Percentiles rank a stretch among this genome's conserved stretches.
phyloP scores from a whole-genome alignment of 176 grass and related monocot genomes.

The Carex kokanica region DNA sequence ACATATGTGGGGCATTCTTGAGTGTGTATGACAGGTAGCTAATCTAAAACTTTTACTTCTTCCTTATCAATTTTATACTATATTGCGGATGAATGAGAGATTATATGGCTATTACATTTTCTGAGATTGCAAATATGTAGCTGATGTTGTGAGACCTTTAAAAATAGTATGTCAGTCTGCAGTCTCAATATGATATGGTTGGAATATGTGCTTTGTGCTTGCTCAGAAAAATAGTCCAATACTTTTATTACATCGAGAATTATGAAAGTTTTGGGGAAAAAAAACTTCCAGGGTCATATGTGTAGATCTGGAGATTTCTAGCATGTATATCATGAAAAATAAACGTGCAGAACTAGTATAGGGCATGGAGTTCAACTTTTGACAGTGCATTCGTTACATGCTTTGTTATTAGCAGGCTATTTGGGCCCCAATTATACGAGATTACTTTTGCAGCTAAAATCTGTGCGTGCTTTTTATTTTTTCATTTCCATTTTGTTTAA shows the following conservation, averaged over 20 bases:
- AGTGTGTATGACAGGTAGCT: constrained; percentile 75
- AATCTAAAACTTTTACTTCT: neutral
- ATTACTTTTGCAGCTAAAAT: constrained; percentile 93
- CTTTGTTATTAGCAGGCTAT: constrained; percentile 76
- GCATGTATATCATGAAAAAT: constrained; percentile 19
- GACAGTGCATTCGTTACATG: constrained; percentile 49
- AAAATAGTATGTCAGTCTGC: neutral
- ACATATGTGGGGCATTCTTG: constrained; percentile 99
- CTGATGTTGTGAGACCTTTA: neutral
- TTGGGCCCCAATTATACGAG: constrained; percentile 73
- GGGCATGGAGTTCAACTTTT: constrained; percentile 56
- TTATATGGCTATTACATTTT: neutral
- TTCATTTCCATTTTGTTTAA: constrained; percentile 14
- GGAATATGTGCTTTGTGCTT: neutral
- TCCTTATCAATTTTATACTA: neutral
- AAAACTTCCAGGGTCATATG: neutral
- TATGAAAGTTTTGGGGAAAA: neutral
- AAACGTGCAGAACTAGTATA: constrained; percentile 28
- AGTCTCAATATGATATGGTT: neutral
- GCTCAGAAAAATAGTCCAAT: neutral
- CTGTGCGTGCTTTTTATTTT: constrained; percentile 67
- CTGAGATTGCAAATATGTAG: neutral
- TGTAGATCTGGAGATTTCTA: constrained; percentile 5
- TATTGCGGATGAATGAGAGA: neutral
- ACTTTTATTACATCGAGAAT: neutral